These are phyloP conservation scores for Urochloa ruziziensis DNA, from an alignment of 176 grass and related monocot species.

Conservation along the genomic window DNA sequence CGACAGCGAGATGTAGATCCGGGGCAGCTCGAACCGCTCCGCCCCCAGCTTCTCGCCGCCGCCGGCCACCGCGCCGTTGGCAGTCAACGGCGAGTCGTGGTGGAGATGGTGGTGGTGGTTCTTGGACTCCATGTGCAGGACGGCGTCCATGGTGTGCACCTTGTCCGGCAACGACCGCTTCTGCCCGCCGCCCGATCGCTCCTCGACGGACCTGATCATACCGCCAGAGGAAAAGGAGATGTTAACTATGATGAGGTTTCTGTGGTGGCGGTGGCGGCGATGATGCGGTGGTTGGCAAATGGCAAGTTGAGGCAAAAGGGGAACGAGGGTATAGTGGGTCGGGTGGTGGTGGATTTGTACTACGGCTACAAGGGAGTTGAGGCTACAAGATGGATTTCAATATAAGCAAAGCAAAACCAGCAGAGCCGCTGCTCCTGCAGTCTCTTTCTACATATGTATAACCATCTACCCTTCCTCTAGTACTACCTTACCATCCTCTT, in stretches of 20 bases:
- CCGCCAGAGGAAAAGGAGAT: neutral
- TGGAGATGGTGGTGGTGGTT: neutral
- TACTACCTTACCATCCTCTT: conserved; percentile 6
- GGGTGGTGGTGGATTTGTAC: conserved; percentile 15
- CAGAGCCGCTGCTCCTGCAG: neutral
- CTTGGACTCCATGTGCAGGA: conserved; percentile 36
- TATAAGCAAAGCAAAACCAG: conserved; percentile 11
- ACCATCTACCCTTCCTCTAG: neutral
- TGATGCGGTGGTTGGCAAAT: conserved; percentile 29
- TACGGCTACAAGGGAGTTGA: neutral
- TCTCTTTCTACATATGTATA: conserved; percentile 4
- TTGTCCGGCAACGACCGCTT: conserved; percentile 40
- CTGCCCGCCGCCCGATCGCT: conserved; percentile 39
- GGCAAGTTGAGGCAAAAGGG: conserved; percentile 28
- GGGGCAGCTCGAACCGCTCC: conserved; percentile 79
- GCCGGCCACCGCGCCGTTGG: conserved; percentile 16
- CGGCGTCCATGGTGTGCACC: conserved; percentile 31
- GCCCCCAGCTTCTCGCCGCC: conserved; percentile 27
- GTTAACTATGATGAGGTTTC: conserved; percentile 35
- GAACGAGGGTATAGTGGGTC: conserved; percentile 20
- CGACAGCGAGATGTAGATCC: conserved; percentile 89
- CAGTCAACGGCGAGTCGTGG: conserved; percentile 25
- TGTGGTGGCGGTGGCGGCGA: neutral
- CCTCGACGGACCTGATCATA: conserved; percentile 42
- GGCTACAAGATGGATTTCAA: conserved; percentile 13